phyloP scores from a whole-genome alignment of 768 basidiomycete genomes.

The Bullera alba region DNA sequence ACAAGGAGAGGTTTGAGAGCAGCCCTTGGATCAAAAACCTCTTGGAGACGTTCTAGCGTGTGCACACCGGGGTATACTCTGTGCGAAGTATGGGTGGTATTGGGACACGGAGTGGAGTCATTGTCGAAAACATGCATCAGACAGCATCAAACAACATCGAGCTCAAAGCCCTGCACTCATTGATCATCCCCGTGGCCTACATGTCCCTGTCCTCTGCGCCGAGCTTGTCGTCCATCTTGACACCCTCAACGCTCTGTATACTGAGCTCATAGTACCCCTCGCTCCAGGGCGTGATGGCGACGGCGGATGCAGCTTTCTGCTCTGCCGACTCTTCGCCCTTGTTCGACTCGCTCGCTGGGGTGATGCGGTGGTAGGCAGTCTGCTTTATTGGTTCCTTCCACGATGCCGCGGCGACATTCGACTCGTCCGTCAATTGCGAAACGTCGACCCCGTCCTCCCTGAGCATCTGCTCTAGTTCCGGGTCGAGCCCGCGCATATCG shows the following conservation, averaged over 20 bases:
- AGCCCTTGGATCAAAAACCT: slow-evolving; percentile 60
- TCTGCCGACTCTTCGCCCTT: background rate
- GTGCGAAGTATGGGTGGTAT: too few species aligned
- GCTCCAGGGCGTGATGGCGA: slow-evolving; percentile 7
- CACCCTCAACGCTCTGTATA: slow-evolving; percentile 70
- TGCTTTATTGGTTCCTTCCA: background rate
- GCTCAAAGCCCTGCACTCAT: too few species aligned
- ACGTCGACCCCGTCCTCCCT: background rate
- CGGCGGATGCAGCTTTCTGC: background rate
- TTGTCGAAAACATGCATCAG: too few species aligned
- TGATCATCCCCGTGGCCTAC: too few species aligned
- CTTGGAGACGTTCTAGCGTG: slow-evolving; percentile 35
- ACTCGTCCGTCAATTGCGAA: background rate
- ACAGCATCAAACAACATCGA: too few species aligned
- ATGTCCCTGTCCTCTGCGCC: background rate
- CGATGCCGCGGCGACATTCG: background rate
- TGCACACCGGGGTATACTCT: too few species aligned
- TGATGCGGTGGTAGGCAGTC: too few species aligned
- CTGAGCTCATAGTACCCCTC: slow-evolving; percentile 74
- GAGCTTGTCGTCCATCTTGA: slow-evolving; percentile 50
- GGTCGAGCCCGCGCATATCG: background rate
- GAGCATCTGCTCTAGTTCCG: background rate
- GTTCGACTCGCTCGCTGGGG: too few species aligned
- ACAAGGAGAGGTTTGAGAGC: slow-evolving; percentile 61
- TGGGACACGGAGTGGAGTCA: too few species aligned